Conservation (phyloP, 805 yeast genomes). For the Kuraishia ogatae region DNA sequence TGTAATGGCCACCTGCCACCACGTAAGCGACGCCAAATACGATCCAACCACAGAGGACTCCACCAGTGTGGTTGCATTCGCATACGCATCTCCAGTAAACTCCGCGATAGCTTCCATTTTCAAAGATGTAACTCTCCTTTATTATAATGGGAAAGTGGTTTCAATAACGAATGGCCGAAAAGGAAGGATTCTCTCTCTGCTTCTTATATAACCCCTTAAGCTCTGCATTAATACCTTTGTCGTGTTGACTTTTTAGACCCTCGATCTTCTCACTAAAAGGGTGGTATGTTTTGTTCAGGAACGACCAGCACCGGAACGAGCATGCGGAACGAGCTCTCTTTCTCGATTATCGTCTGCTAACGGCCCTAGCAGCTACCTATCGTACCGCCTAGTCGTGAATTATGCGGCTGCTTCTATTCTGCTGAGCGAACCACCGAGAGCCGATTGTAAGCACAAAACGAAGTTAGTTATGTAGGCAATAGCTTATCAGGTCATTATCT, state of each 20-base stretch:
- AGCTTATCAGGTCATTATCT: too few relatives aligned
- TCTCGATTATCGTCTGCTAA: neutral
- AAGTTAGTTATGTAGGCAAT: too few relatives aligned
- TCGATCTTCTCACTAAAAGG: neutral
- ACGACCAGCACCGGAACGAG: neutral
- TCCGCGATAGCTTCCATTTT: conserved; percentile 1
- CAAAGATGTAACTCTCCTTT: neutral
- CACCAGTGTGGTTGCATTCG: neutral
- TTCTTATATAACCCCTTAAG: neutral
- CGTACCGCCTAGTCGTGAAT: too few relatives aligned
- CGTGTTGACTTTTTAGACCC: neutral
- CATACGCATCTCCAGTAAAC: neutral
- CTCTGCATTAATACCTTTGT: neutral
- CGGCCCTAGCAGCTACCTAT: too few relatives aligned
- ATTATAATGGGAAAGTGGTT: neutral
- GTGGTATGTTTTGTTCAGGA: neutral
- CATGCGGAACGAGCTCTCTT: neutral
- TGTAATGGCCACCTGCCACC: conserved; percentile 45
- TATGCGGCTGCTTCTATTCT: neutral
- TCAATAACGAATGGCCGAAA: neutral
- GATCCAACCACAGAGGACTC: neutral
- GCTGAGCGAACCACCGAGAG: neutral
- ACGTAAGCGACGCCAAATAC: conserved; percentile 30
- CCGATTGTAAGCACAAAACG: neutral
- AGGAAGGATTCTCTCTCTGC: neutral